Conservation (phyloP, 345 rosid genomes). For the Durio zibethinus region DNA sequence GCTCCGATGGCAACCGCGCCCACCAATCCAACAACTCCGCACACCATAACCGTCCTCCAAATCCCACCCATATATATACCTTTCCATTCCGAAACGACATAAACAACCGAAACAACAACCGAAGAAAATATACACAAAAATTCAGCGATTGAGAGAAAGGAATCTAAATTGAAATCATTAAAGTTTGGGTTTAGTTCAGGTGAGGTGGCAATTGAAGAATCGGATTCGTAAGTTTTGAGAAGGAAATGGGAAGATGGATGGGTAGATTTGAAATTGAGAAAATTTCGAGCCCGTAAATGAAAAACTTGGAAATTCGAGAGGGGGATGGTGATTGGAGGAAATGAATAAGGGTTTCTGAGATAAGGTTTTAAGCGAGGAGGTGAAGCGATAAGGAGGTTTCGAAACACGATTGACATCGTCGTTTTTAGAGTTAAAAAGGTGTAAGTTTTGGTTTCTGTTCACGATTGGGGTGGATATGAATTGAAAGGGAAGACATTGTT, state of each 20-base stretch:
- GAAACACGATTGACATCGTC: constrained; percentile 41
- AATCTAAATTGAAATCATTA: constrained; percentile 37
- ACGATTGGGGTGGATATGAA: constrained; percentile 4
- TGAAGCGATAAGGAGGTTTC: constrained; percentile 30
- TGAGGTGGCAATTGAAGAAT: constrained; percentile 16
- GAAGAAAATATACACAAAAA: constrained; percentile 55
- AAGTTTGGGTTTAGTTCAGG: constrained; percentile 8
- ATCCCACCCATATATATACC: constrained; percentile 36
- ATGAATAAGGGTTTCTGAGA: constrained; percentile 20
- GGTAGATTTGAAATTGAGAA: constrained; percentile 10
- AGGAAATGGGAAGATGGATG: constrained; percentile 17
- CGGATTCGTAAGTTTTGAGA: constrained; percentile 30
- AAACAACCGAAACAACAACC: constrained; percentile 43
- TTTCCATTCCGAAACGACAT: constrained; percentile 31
- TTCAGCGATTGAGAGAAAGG: constrained; percentile 51
- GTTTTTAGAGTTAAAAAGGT: background rate
- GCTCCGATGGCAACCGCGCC: constrained; percentile 58
- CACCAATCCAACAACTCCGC: constrained; percentile 51
- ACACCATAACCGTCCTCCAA: constrained; percentile 52
- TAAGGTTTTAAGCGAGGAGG: constrained; percentile 20
- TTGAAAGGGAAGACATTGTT: constrained; percentile 10
- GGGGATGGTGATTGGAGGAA: constrained; percentile 22
- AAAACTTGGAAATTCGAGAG: constrained; percentile 14
- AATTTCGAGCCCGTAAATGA: constrained; percentile 7
- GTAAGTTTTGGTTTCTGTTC: background rate